Evolutionary conservation across 2,329 filamentous ascomycete genomes (phyloP).

Genomic region (Stachybotrys echinatus): DNA sequence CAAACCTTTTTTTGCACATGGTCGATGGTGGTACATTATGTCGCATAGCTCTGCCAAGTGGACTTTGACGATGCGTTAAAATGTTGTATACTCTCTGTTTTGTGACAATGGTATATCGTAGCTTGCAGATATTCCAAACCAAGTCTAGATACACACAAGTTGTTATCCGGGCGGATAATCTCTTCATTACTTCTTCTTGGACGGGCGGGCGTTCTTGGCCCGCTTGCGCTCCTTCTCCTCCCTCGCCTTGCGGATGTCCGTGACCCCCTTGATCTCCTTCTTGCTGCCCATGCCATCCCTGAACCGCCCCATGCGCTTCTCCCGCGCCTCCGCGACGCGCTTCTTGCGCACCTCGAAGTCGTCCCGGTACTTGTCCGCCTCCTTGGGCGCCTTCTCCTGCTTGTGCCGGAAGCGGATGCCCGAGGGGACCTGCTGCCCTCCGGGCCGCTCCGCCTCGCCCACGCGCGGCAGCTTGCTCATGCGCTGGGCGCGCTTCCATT

Average conservation of each 20-base stretch:
- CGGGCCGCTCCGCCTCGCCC: conserved; percentile 68
- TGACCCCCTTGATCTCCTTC: conserved; percentile 71
- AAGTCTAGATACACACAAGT: not conserved
- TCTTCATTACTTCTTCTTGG: conserved; percentile 46
- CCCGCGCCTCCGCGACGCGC: conserved; percentile 79
- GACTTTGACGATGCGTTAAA: not conserved
- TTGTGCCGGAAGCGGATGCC: conserved; percentile 72
- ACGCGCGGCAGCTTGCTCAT: conserved; percentile 72
- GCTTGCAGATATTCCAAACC: too few species aligned
- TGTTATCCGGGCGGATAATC: not conserved
- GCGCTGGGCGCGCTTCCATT: conserved; percentile 83
- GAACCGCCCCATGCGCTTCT: conserved; percentile 74
- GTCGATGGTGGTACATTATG: too few species aligned
- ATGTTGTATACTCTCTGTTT: not conserved
- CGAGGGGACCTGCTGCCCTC: conserved; percentile 19
- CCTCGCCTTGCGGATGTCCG: conserved; percentile 81
- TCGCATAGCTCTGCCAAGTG: too few species aligned
- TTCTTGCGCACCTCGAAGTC: conserved; percentile 90
- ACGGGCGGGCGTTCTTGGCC: conserved; percentile 84
- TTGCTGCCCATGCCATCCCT: conserved; percentile 68
- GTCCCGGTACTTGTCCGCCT: conserved; percentile 85
- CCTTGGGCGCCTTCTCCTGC: conserved; percentile 82
- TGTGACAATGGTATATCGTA: not conserved
- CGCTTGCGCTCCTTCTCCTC: conserved; percentile 68
- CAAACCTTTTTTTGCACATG: too few species aligned